Percentiles rank a stretch among this genome's conserved stretches.
Conservation (phyloP, 2,329 filamentous ascomycete genomes). For the Didymosphaeria variabile region DNA sequence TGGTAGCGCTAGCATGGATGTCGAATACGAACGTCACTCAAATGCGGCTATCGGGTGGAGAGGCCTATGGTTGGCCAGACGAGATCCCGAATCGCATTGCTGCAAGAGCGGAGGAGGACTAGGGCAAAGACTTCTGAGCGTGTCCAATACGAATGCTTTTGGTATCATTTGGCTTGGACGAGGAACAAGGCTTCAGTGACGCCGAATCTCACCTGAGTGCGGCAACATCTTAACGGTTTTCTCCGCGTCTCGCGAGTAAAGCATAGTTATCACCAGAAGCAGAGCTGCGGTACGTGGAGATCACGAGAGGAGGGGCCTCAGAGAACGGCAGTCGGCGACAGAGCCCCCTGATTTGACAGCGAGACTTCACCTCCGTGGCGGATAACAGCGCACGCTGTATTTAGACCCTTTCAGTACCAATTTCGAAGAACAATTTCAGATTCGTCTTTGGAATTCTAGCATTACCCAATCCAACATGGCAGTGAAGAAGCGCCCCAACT, state of each 20-base stretch:
- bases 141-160: not conserved
- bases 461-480: not conserved
- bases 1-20: slow-evolving; percentile 10
- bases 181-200: too few species aligned
- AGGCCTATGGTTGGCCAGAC: not conserved
- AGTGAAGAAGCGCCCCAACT: slow-evolving; percentile 60
- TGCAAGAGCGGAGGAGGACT: too few species aligned
- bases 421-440: not conserved
- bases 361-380: not conserved
- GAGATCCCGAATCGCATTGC: not conserved
- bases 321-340: not conserved
- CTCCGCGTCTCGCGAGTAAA: not conserved
- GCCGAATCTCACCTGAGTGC: too few species aligned
- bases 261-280: not conserved
- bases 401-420: not conserved
- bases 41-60: not conserved
- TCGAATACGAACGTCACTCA: not conserved
- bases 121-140: too few species aligned
- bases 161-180: not conserved
- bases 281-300: not conserved
- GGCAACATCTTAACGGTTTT: not conserved
- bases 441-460: not conserved
- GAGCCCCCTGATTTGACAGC: not conserved
- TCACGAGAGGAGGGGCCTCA: not conserved
- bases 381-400: not conserved